A percentile compares a stretch with the other conserved stretches of the same genome.
Evolutionary conservation across 129 eudicot species (phyloP).

Genomic region (Tanacetum coccineum): DNA sequence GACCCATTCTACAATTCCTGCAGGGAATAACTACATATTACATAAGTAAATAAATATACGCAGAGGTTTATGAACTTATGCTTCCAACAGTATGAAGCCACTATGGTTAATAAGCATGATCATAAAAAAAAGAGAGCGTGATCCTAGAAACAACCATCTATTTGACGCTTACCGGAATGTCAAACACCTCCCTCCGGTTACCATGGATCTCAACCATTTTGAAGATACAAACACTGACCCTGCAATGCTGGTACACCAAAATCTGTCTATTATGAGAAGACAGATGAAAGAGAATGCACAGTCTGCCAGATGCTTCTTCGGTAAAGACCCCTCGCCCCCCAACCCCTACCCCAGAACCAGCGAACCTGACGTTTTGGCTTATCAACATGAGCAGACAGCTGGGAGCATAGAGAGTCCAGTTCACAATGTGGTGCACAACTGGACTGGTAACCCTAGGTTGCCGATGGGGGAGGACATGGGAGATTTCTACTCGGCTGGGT

Average conservation of each 20-base stretch:
- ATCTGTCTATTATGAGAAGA: conserved; percentile 25
- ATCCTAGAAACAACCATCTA: neutral
- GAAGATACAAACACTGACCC: neutral
- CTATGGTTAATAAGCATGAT: too few relatives aligned
- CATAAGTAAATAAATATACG: too few relatives aligned
- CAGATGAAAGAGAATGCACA: conserved; percentile 9
- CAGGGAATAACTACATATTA: too few relatives aligned
- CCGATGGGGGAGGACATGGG: conserved; percentile 43
- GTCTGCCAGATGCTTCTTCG: too few relatives aligned
- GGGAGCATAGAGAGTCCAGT: conserved; percentile 29
- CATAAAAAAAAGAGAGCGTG: too few relatives aligned
- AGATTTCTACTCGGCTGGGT: conserved; percentile 38
- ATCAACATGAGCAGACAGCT: neutral
- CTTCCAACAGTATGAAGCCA: conserved; percentile 8
- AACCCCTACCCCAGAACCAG: neutral
- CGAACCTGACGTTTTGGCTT: conserved; percentile 1
- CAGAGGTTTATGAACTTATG: too few relatives aligned
- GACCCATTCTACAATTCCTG: too few relatives aligned
- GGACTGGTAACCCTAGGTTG: conserved; percentile 33
- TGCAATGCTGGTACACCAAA: neutral
- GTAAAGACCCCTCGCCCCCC: neutral
- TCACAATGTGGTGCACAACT: conserved; percentile 25
- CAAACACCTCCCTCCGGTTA: conserved; percentile 26
- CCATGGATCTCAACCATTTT: neutral
- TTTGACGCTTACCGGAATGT: conserved; percentile 29